These are phyloP conservation scores for Aeminium ludgeri DNA, from an alignment of 495 filamentous ascomycete species.

Conservation along the genomic window DNA sequence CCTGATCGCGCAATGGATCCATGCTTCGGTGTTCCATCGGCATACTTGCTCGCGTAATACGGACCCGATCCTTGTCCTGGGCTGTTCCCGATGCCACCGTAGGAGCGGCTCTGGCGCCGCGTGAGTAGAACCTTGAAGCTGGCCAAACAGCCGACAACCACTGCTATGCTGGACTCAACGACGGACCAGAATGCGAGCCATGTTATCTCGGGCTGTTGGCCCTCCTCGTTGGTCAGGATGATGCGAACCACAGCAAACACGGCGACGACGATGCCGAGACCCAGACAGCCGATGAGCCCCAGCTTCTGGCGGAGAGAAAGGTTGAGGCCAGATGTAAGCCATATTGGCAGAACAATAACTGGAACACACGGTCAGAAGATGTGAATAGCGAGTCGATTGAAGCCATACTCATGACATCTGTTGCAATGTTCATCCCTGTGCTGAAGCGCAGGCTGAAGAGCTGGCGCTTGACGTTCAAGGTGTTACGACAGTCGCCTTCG, in stretches of 20 bases:
- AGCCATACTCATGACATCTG: neutral
- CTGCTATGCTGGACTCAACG: slow-evolving; percentile 15
- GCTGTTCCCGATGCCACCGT: no score
- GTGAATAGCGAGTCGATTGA: neutral
- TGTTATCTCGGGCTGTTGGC: slow-evolving; percentile 8
- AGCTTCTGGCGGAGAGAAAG: slow-evolving; percentile 10
- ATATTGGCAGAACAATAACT: neutral
- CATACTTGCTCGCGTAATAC: no score
- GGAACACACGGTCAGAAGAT: neutral
- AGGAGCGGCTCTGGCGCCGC: no score
- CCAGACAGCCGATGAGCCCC: slow-evolving; percentile 11
- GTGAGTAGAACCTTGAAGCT: slow-evolving; percentile 15
- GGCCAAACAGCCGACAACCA: slow-evolving; percentile 12
- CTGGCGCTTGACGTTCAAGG: neutral
- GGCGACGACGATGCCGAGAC: slow-evolving; percentile 11
- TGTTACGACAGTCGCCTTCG: neutral
- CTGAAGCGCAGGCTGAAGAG: neutral
- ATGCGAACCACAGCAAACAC: no score
- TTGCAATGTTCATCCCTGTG: neutral
- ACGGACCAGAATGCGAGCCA: slow-evolving; percentile 15
- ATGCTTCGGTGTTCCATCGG: no score
- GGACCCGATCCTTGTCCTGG: no score
- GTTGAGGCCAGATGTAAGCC: slow-evolving; percentile 6
- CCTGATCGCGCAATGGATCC: no score
- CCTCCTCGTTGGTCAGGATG: neutral